These are phyloP conservation scores for Penium margaritaceum DNA, from an alignment of 139 green algal genomes.

Conservation along the genomic window DNA sequence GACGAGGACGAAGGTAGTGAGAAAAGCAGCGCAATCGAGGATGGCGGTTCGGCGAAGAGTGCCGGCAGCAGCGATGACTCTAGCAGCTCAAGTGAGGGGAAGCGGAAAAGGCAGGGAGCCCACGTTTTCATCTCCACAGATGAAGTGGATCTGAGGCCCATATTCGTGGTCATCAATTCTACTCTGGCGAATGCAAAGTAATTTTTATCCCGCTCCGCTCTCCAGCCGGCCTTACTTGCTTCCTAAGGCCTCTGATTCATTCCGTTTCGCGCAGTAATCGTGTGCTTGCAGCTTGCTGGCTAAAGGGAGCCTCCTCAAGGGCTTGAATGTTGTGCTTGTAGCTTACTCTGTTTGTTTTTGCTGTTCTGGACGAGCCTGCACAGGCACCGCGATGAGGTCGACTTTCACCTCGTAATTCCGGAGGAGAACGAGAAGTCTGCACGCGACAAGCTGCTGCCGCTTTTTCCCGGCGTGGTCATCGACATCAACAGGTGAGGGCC, in stretches of 20 bases:
- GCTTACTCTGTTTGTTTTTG: background rate
- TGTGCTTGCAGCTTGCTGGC: background rate
- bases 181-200: constrained; percentile 12
- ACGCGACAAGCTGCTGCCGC: background rate
- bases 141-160: constrained; percentile 17
- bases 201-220: background rate
- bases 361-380: background rate
- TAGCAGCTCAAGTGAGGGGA: too few relatives aligned
- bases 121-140: constrained; percentile 33
- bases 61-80: background rate
- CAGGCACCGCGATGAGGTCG: constrained; percentile 12
- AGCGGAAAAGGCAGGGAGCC: background rate
- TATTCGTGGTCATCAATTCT: constrained; percentile 35
- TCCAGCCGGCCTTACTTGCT: background rate
- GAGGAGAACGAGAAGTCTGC: constrained; percentile 1
- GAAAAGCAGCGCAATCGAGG: background rate
- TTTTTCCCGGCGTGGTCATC: constrained; percentile 14
- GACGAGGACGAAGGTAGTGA: background rate
- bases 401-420: constrained; percentile 17
- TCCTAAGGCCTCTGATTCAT: background rate
- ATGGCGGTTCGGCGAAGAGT: background rate
- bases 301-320: too few relatives aligned
- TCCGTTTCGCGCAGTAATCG: background rate
- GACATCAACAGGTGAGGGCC: constrained; percentile 34
- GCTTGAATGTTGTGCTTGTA: too few relatives aligned